phyloP scores from a whole-genome alignment of 2,329 filamentous ascomycete genomes.

The Xylariaceae sp. region DNA sequence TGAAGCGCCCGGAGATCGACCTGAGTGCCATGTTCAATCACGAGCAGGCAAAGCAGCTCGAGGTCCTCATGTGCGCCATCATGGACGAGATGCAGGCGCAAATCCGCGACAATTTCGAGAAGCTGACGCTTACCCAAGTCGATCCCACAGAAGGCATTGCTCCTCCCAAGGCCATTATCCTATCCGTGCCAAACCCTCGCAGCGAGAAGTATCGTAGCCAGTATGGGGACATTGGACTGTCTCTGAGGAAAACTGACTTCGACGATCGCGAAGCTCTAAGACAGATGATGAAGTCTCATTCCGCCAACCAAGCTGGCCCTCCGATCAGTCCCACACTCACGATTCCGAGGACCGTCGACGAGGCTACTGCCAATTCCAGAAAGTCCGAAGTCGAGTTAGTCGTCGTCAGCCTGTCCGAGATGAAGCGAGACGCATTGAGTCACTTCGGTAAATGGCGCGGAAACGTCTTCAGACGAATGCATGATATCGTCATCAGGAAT shows the following conservation, averaged over 20 bases:
- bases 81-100: slow-evolving; percentile 53
- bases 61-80: slow-evolving; percentile 47
- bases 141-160: slow-evolving; percentile 23
- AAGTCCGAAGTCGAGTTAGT: slow-evolving; percentile 34
- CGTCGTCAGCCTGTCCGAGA: slow-evolving; percentile 46
- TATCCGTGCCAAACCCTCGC: slow-evolving; percentile 33
- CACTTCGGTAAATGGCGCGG: slow-evolving; percentile 81
- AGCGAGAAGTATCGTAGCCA: slow-evolving; percentile 28
- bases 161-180: slow-evolving; percentile 26
- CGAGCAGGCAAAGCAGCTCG: slow-evolving; percentile 49
- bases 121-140: slow-evolving; percentile 33
- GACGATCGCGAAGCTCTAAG: slow-evolving; percentile 17
- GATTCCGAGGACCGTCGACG: slow-evolving; percentile 30
- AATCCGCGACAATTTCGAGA: slow-evolving; percentile 50
- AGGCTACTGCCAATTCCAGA: slow-evolving; percentile 31
- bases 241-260: slow-evolving; percentile 18
- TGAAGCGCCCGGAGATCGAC: slow-evolving; percentile 44
- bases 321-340: slow-evolving; percentile 14
- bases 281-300: slow-evolving; percentile 16
- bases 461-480: slow-evolving; percentile 64
- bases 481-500: slow-evolving; percentile 59
- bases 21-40: slow-evolving; percentile 46
- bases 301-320: not conserved
- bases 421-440: slow-evolving; percentile 65
- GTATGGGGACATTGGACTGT: slow-evolving; percentile 24